Base-by-base conservation (phyloP, 2,329 filamentous ascomycete species). In the Metarhizium humberi region DNA sequence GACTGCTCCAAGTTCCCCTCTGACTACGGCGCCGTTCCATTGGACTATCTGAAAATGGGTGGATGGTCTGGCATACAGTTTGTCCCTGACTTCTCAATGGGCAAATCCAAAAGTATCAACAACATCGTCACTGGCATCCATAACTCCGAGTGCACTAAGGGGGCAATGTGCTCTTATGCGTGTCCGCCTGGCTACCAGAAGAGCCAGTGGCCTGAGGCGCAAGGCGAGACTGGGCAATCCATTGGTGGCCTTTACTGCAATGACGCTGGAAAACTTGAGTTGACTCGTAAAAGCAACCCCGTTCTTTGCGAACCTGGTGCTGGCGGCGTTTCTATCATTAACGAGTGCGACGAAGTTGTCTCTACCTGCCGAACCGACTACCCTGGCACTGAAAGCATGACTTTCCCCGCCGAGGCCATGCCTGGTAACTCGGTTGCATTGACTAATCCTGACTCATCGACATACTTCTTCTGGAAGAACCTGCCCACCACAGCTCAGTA, bases 301-400 rank as follows among this genome's bases (percentile, higher is more conserved):
- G 87, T 78, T 51, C 84, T 99, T 38, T 99, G 94, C 73, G 83
- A 87, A 65, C 63, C 73, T 36, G 91, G 92, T 59, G 79, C 81
- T 51, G 83, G 84, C 45, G 82, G 85, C 61, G 81, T 96, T 61
- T 77, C 78, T 57, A 81, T 96, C 57, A 68, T 85, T 70, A 99
- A 96, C 79, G 83, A 86, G 55, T 78, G 96, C 38, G 66, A 71
- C 51, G 67, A 81, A 42, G 73, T 80, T 47, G 86, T 89, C 32
- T 80, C 87, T 48, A 81, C 95, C 63, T 99, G 94, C 83, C 90
- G 90, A 71, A 97, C 94, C 61, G 91, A 96, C 71, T 99, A 99
- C 74, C 94, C 94, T 59, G 92, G 91, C 67, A 91, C 85, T 57
- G 94, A 99, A 76, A 79, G 79, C 64, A 92, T 96, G 84, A 89